A percentile compares a stretch with the other conserved stretches of the same genome.
phyloP scores from a whole-genome alignment of 805 yeast species.

The Spencermartinsiella europaea region DNA sequence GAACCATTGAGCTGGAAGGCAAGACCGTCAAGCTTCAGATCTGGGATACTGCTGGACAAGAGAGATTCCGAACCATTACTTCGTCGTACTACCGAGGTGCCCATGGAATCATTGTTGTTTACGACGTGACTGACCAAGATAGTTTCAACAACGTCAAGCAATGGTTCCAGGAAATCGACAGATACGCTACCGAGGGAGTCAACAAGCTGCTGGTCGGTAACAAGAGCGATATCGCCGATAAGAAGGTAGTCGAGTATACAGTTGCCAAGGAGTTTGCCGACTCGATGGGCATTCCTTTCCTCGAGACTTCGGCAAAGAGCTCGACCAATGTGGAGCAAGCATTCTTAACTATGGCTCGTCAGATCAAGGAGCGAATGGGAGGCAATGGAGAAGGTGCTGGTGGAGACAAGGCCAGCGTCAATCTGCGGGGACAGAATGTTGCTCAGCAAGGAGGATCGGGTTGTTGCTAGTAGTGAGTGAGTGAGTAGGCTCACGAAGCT shows the following conservation, averaged over 20 bases:
- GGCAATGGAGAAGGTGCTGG: constrained; percentile 36
- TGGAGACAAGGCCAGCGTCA: constrained; percentile 37
- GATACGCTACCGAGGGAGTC: constrained; percentile 97
- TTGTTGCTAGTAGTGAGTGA: constrained; percentile 34
- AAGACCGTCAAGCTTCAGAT: constrained; percentile 96
- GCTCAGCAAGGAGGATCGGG: constrained; percentile 35
- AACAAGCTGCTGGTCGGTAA: constrained; percentile 94
- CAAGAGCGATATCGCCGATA: constrained; percentile 89
- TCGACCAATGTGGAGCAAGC: constrained; percentile 98
- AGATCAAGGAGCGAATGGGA: constrained; percentile 89
- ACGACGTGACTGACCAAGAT: constrained; percentile 92
- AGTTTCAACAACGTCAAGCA: constrained; percentile 90
- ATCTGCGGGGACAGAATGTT: constrained; percentile 38
- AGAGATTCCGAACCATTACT: constrained; percentile 95
- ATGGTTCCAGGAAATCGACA: constrained; percentile 98
- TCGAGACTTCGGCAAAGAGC: constrained; percentile 93
- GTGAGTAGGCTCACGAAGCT: too few species aligned
- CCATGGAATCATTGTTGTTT: constrained; percentile 95
- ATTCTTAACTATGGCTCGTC: constrained; percentile 97
- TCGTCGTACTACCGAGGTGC: constrained; percentile 98
- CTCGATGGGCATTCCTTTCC: constrained; percentile 85
- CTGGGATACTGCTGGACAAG: constrained; percentile 99
- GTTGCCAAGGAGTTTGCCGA: constrained; percentile 98
- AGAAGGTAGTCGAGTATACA: constrained; percentile 91
- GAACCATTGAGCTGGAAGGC: constrained; percentile 77